Evolutionary conservation across 106 monocot genomes (phyloP), one percentile per base, ranked within the genome.

Genomic region (Apostasia shenzhenica): DNA sequence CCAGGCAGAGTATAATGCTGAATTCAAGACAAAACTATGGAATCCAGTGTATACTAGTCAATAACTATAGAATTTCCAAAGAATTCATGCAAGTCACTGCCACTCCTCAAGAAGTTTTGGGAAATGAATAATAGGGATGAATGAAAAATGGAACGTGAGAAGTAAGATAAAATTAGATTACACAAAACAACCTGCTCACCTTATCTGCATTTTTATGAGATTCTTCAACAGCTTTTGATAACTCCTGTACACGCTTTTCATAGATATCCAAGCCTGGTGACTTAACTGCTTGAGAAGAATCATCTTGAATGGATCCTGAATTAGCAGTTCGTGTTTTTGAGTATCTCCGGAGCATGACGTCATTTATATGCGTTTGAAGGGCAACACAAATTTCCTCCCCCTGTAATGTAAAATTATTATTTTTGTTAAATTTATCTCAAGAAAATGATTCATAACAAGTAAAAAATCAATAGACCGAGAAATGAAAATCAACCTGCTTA

Each of bases 301-400:
- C 87, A 61, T 75, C 81, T 45, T 87, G 89, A 81, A 71, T 41
- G 12, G 88, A 48, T 64, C 81, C 84, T 78, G 79, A 71, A 66
- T 77, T 72, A 67, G 57, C 68, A 61, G 81, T 79, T 2, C 90
- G 90, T 44, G 89, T 81, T 81, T 90, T 99, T 73, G 99, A 90
- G 71, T 93, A 90, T 78, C 93, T 76, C 8, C 90, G 89, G 37
- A 99, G 87, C 93, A 99, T 99, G 52, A 99, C 93, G 69, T 99
- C 99, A 78, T 99, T 99, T 81, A 99, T 99, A 72, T 99, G 99
- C 78, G 99, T 99, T 77, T 99, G 99, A 79, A 99, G 92, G 66
- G 93, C 87, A 76, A 99, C 99, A 85, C 99, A 99, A 62, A 99
- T 90, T 85, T 99, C 99, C 68, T 99, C 99, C 37, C 99, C 99